These are phyloP conservation scores for Sextonia rubra DNA, from an alignment of 164 flowering plant genomes.

Conservation along the genomic window DNA sequence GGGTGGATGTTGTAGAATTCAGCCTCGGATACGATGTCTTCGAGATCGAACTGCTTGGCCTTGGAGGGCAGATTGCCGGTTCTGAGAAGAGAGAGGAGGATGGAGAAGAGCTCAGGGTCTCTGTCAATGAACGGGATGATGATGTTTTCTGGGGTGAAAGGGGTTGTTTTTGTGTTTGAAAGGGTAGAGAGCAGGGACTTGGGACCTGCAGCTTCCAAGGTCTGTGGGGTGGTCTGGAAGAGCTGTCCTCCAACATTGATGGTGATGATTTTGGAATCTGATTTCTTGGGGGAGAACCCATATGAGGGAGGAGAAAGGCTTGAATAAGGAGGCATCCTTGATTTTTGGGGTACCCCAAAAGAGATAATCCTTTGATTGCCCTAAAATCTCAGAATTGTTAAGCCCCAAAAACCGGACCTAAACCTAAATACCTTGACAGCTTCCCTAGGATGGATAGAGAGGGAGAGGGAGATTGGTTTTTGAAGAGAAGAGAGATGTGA, in stretches of 20 bases:
- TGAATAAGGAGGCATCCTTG: constrained; percentile 38
- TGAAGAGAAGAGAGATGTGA: too few relatives aligned
- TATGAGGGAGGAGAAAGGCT: constrained; percentile 8
- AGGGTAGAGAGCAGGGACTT: constrained; percentile 52
- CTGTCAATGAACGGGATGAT: constrained; percentile 65
- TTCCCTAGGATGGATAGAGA: too few relatives aligned
- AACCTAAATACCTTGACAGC: not conserved
- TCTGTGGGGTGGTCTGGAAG: constrained; percentile 87
- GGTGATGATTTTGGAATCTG: constrained; percentile 49
- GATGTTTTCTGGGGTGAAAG: constrained; percentile 1
- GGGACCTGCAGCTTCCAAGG: constrained; percentile 65
- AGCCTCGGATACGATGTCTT: constrained; percentile 70
- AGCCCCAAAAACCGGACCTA: not conserved
- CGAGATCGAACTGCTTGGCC: constrained; percentile 55
- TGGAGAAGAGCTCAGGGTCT: constrained; percentile 85
- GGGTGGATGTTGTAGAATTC: constrained; percentile 60
- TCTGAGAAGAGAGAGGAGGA: constrained; percentile 71
- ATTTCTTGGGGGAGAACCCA: constrained; percentile 18
- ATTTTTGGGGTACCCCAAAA: not conserved
- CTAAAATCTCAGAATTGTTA: not conserved
- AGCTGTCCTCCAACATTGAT: constrained; percentile 89
- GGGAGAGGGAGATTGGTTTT: too few relatives aligned
- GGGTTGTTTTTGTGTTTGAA: constrained; percentile 1
- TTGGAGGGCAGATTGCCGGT: constrained; percentile 82
- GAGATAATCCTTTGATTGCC: not conserved